Percentiles rank a stretch among this genome's conserved stretches.
phyloP scores from a whole-genome alignment of 2,329 filamentous ascomycete genomes.

The Botrytis elliptica region DNA sequence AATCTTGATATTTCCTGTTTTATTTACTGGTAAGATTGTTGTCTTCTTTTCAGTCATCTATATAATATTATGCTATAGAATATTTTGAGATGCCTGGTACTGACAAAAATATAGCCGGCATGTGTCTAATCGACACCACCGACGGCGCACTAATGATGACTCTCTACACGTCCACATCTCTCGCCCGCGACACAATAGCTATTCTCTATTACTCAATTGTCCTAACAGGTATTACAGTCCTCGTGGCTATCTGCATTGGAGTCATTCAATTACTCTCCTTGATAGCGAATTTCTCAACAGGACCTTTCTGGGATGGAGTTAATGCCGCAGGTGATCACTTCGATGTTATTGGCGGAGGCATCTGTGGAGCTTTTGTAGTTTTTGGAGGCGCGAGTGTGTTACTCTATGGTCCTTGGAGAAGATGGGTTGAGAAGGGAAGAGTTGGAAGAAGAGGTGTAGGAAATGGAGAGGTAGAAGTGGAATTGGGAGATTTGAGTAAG shows the following conservation, averaged over 20 bases:
- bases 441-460: background rate
- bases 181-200: constrained; percentile 79
- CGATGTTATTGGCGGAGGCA: constrained; percentile 80
- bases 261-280: constrained; percentile 80
- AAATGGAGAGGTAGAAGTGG: background rate
- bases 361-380: constrained; percentile 81
- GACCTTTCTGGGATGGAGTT: constrained; percentile 89
- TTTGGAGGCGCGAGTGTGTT: constrained; percentile 63
- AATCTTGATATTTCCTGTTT: constrained; percentile 83
- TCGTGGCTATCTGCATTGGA: constrained; percentile 64
- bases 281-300: constrained; percentile 70
- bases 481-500: background rate
- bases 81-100: background rate
- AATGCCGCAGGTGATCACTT: constrained; percentile 74
- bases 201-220: constrained; percentile 81
- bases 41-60: background rate
- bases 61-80: no score
- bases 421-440: constrained; percentile 46
- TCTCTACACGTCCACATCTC: constrained; percentile 77
- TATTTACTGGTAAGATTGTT: constrained; percentile 70
- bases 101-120: constrained; percentile 59
- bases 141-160: constrained; percentile 96
- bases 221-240: constrained; percentile 40
- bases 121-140: constrained; percentile 91
- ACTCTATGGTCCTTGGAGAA: constrained; percentile 78